These are phyloP conservation scores for Penicillium canariense DNA, from an alignment of 495 filamentous ascomycete genomes.

Conservation along the genomic window DNA sequence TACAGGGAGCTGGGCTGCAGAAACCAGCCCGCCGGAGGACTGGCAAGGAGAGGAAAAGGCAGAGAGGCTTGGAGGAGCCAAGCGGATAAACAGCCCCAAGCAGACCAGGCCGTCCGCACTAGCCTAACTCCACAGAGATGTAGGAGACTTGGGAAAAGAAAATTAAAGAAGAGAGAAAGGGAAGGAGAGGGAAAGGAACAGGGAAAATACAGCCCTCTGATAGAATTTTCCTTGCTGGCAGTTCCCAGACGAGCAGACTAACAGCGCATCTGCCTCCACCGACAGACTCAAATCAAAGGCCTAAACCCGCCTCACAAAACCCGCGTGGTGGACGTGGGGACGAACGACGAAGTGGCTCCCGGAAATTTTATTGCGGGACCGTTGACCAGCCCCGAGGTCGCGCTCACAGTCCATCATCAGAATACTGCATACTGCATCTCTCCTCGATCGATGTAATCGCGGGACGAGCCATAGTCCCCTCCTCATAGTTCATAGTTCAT, in stretches of 20 bases:
- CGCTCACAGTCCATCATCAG: too few relatives aligned
- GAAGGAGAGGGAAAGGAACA: not conserved
- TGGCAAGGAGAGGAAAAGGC: not conserved
- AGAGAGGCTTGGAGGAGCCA: not conserved
- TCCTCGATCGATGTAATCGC: too few relatives aligned
- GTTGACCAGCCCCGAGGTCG: too few relatives aligned
- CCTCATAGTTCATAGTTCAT: too few relatives aligned
- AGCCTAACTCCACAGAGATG: too few relatives aligned
- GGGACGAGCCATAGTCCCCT: too few relatives aligned
- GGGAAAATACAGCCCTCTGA: not conserved
- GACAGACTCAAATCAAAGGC: not conserved
- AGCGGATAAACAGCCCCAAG: not conserved
- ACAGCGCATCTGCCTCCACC: not conserved
- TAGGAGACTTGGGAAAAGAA: not conserved
- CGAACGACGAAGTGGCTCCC: constrained; percentile 1
- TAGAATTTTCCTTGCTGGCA: not conserved
- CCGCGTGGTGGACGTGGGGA: not conserved
- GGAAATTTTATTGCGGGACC: not conserved
- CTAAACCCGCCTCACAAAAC: not conserved
- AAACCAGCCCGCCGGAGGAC: not conserved
- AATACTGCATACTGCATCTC: too few relatives aligned
- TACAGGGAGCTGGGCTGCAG: too few relatives aligned
- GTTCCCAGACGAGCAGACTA: not conserved
- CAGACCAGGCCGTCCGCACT: too few relatives aligned
- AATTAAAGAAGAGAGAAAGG: not conserved